phyloP scores from a whole-genome alignment of 2,329 filamentous ascomycete species.

The Fonsecaea nubica region DNA sequence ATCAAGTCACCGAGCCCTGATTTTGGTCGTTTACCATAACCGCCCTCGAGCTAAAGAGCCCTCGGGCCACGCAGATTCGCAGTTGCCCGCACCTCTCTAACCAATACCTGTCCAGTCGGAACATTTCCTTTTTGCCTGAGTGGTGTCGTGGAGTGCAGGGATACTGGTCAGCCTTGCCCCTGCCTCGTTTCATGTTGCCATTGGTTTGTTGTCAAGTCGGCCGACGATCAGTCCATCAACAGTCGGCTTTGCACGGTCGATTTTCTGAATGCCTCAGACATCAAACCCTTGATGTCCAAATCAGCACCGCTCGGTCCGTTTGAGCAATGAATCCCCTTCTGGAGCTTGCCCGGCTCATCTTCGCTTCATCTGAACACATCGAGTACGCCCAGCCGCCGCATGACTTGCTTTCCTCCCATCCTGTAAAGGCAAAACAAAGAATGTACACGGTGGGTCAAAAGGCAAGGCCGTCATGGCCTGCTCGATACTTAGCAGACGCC shows the following conservation, averaged over 20 bases:
- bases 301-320: slow-evolving; percentile 20
- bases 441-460: slow-evolving; percentile 16
- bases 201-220: slow-evolving; percentile 30
- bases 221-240: slow-evolving; percentile 28
- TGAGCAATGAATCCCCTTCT: slow-evolving; percentile 19
- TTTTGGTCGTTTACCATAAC: slow-evolving; percentile 4
- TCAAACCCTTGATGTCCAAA: slow-evolving; percentile 21
- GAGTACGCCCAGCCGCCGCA: slow-evolving; percentile 16
- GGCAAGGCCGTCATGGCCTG: slow-evolving; percentile 14
- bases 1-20: slow-evolving; percentile 18
- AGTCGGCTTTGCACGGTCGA: slow-evolving; percentile 28
- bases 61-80: not conserved
- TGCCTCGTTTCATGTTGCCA: slow-evolving; percentile 14
- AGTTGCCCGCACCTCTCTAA: not conserved
- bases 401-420: slow-evolving; percentile 12
- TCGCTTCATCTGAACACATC: slow-evolving; percentile 22
- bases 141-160: slow-evolving; percentile 16
- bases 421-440: slow-evolving; percentile 22
- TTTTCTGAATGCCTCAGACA: slow-evolving; percentile 28
- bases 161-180: slow-evolving; percentile 18
- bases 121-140: slow-evolving; percentile 28
- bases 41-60: slow-evolving; percentile 4
- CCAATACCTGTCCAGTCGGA: slow-evolving; percentile 31
- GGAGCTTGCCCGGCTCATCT: slow-evolving; percentile 24
- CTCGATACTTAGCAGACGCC: slow-evolving; percentile 5